Conservation (phyloP, 345 rosid genomes). For the Arabidopsis suecica region DNA sequence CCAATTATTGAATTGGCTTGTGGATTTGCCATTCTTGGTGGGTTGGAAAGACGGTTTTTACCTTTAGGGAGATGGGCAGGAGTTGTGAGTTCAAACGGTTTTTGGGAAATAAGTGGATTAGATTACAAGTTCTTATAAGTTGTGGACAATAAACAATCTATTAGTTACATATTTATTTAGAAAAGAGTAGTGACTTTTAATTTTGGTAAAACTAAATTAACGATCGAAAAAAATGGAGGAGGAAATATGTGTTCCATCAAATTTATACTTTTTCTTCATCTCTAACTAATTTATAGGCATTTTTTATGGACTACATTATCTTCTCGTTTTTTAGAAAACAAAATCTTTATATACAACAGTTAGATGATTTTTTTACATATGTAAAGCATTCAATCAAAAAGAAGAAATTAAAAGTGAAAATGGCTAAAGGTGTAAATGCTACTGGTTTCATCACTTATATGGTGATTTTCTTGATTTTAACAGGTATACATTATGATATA, state of each 20-base stretch:
- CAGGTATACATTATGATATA: not conserved
- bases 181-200: too few species aligned
- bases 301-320: not conserved
- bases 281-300: not conserved
- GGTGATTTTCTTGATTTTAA: conserved; percentile 13
- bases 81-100: too few species aligned
- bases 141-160: too few species aligned
- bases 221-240: not conserved
- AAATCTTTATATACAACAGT: not conserved
- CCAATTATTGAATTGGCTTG: too few species aligned
- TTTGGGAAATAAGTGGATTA: too few species aligned
- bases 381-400: not conserved
- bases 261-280: not conserved
- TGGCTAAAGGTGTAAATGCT: conserved; percentile 1
- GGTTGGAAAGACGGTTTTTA: too few species aligned
- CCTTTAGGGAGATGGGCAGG: too few species aligned
- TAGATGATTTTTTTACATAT: not conserved
- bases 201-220: not conserved
- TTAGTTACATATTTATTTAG: too few species aligned
- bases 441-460: not conserved
- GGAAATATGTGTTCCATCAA: not conserved
- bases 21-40: too few species aligned
- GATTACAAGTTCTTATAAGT: too few species aligned
- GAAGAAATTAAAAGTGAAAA: not conserved
- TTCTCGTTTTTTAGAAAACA: not conserved